Base-by-base conservation (phyloP, 805 yeast species). In the Saturnispora saitoi region DNA sequence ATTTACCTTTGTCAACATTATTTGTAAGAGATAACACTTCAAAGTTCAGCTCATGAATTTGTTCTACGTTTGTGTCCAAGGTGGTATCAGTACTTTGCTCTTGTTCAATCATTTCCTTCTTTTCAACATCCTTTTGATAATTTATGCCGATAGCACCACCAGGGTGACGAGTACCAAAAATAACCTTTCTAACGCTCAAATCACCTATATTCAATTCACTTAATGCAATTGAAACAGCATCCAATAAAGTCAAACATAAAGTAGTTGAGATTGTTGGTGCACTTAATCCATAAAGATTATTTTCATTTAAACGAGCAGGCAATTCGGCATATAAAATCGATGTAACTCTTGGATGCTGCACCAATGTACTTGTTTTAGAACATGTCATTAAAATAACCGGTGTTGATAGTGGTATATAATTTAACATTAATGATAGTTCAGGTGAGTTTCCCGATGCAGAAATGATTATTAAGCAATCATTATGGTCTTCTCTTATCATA, bases 231-330 rank as follows among this genome's bases (percentile, higher is more conserved):
- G 85, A 76, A 14, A 84, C 76, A 1, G 95, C 86, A 60, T 89
- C 96, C 9, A 93, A 83, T 38, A 87, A 67, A 0, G 86, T 80
- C 43, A 88, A 66, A 51, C 89, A 76, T 26, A 89, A 68, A 0
- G 95, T 84, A 2, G 95, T 83, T 4, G 95, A 80, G 4, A 88
- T 77, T 0, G 96, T 88, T 1, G 96, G 96, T 0, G 96, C 95
- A 8, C 89, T 83, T 28, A 88, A 63, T 0, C 96, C 96, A 57
- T 84, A 86, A 3, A 85, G 68, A 12, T 73, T 64, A 17, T 73
- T 71, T 52, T 88, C 96, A 28, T 75, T 69, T 49, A 80, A 70
- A 34, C 69, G 64, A 1, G 66, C 54, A 0, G 90, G 87, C 15
- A 84, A 62, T 43, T 80, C 83, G 1, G 87, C 87, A 46, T 74